Conservation (phyloP, 2,329 filamentous ascomycete species). For the Aspergillus pseudoviridinutans region DNA sequence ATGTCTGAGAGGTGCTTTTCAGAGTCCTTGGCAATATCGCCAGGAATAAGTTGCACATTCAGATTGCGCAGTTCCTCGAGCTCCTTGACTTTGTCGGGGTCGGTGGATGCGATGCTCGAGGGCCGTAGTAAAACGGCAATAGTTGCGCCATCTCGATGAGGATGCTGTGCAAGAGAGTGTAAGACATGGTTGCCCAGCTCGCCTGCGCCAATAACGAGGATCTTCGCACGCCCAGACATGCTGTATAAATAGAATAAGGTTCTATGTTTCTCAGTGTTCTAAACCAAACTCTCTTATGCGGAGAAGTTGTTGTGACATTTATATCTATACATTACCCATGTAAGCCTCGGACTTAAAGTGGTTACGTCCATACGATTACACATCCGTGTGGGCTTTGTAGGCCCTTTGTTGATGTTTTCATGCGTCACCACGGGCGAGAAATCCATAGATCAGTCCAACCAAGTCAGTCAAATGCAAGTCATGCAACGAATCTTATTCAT, state of each 20-base stretch:
- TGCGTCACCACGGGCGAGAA: too few relatives aligned
- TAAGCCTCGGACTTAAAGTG: neutral
- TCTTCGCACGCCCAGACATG: conserved; percentile 7
- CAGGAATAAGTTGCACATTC: conserved; percentile 40
- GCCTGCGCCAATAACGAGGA: conserved; percentile 64
- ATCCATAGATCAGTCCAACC: neutral
- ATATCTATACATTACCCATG: neutral
- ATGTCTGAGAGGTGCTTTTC: conserved; percentile 36
- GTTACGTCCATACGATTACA: neutral
- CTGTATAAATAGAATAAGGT: neutral
- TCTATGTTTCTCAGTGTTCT: neutral
- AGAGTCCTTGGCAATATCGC: conserved; percentile 41
- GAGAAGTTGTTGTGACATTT: neutral
- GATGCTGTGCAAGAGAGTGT: conserved; percentile 47
- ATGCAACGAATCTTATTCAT: too few relatives aligned
- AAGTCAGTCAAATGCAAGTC: too few relatives aligned
- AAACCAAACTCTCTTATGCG: neutral
- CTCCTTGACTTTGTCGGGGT: conserved; percentile 1
- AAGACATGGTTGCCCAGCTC: conserved; percentile 61
- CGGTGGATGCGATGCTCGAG: conserved; percentile 37
- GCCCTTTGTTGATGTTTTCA: too few relatives aligned
- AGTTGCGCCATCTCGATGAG: conserved; percentile 30
- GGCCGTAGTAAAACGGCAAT: conserved; percentile 55
- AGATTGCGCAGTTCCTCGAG: neutral
- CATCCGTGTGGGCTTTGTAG: neutral